Percentiles rank a stretch among this genome's conserved stretches.
Conservation (phyloP, 306 rosid genomes). For the Sophora flavescens region DNA sequence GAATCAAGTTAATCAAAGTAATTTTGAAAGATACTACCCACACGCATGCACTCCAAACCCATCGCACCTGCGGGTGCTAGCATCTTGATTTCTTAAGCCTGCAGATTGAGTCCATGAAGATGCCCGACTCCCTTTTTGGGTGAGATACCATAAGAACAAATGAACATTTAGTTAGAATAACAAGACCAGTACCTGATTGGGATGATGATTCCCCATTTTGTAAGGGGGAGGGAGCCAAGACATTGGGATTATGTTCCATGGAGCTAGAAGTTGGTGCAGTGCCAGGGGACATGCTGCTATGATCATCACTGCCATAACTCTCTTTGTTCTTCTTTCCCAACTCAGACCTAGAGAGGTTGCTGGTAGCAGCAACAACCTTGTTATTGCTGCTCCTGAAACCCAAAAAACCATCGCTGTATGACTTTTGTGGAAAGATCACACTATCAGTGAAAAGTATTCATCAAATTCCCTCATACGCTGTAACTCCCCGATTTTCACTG, state of each 20-base stretch:
- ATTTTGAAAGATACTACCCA: conserved; percentile 18
- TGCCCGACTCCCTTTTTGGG: conserved; percentile 64
- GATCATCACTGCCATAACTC: conserved; percentile 55
- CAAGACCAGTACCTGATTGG: conserved; percentile 61
- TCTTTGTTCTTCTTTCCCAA: conserved; percentile 57
- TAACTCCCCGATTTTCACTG: no score
- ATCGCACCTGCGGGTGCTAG: conserved; percentile 83
- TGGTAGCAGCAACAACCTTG: conserved; percentile 71
- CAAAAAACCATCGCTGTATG: no score
- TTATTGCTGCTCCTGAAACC: conserved; percentile 67
- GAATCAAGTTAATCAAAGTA: not conserved
- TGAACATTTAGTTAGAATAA: conserved; percentile 24
- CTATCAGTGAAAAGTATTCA: no score
- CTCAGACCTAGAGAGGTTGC: conserved; percentile 74
- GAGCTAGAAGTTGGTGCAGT: conserved; percentile 52
- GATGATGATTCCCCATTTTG: conserved; percentile 79
- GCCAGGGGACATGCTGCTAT: conserved; percentile 67
- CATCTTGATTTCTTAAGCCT: conserved; percentile 73
- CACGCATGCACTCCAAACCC: conserved; percentile 21
- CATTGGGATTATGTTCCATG: conserved; percentile 72
- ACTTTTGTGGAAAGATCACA: no score
- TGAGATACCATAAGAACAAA: conserved; percentile 47
- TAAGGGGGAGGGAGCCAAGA: conserved; percentile 66
- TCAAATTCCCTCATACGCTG: no score
- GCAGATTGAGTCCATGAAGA: conserved; percentile 66